Conservation (phyloP, 2,329 filamentous ascomycete species). For the Aspergillus quadricinctus region DNA sequence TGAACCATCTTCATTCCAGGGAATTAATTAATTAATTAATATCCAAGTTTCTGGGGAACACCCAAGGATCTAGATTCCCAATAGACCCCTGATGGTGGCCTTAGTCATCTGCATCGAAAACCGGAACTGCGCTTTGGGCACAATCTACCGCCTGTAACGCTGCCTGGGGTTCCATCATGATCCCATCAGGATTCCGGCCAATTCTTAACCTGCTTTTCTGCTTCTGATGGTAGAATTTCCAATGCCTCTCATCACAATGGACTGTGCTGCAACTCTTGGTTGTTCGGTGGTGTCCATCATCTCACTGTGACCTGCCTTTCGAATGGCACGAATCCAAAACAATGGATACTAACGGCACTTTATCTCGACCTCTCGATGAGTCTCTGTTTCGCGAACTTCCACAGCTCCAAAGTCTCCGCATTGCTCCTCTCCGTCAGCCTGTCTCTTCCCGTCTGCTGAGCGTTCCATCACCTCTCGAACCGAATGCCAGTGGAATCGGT, state of each 20-base stretch:
- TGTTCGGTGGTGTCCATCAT: constrained; percentile 2
- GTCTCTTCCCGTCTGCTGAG: constrained; percentile 39
- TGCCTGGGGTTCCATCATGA: neutral
- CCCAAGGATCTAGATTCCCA: neutral
- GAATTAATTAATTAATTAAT: neutral
- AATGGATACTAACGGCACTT: constrained; percentile 29
- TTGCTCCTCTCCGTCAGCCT: constrained; percentile 46
- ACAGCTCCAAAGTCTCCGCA: constrained; percentile 40
- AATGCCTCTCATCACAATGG: neutral
- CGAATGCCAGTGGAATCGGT: constrained; percentile 34
- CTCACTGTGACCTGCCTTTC: constrained; percentile 10
- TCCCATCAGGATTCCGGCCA: neutral
- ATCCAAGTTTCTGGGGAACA: neutral
- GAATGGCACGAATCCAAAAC: constrained; percentile 15
- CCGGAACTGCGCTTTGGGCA: neutral
- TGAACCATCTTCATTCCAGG: neutral
- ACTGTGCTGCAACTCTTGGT: neutral
- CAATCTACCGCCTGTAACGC: neutral
- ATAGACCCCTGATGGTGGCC: neutral
- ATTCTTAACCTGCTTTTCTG: neutral
- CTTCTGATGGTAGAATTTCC: neutral
- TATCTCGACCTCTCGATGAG: constrained; percentile 38
- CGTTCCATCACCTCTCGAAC: constrained; percentile 44
- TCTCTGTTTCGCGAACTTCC: constrained; percentile 39
- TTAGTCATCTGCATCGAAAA: neutral